These are phyloP conservation scores for Aureococcus anophagefferens DNA, from an alignment of 108 stramenopile genomes.

Conservation along the genomic window DNA sequence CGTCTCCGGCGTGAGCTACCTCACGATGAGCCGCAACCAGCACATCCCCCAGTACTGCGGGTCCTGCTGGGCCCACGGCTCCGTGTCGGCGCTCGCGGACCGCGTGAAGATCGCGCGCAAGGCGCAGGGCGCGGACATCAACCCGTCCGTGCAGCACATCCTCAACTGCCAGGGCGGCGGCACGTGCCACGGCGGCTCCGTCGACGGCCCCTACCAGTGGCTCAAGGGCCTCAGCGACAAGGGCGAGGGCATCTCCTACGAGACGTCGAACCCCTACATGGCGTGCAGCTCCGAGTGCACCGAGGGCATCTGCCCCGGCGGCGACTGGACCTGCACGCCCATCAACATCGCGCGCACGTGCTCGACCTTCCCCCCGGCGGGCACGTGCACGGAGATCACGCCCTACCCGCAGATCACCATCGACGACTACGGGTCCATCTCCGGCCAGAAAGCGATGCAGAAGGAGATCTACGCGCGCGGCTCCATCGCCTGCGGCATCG, in stretches of 20 bases:
- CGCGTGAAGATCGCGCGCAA: conserved; percentile 82
- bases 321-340: conserved; percentile 37
- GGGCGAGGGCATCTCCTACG: conserved; percentile 23
- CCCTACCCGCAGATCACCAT: conserved; percentile 76
- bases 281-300: conserved; percentile 62
- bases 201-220: conserved; percentile 27
- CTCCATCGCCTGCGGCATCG: conserved; percentile 72
- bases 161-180: conserved; percentile 31
- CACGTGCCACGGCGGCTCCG: conserved; percentile 32
- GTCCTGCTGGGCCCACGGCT: conserved; percentile 85
- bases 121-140: conserved; percentile 23
- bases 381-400: conserved; percentile 58
- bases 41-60: conserved; percentile 74
- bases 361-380: conserved; percentile 50
- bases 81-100: conserved; percentile 65
- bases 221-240: conserved; percentile 9
- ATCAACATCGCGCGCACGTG: conserved; percentile 45
- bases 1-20: conserved; percentile 49
- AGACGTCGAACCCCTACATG: conserved; percentile 70
- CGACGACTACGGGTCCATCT: conserved; percentile 73
- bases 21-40: conserved; percentile 71
- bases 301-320: conserved; percentile 48
- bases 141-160: conserved; percentile 24
- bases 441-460: conserved; percentile 46
- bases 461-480: conserved; percentile 83